Conservation (phyloP, 2,329 filamentous ascomycete species). For the Arachnomyces sp. region DNA sequence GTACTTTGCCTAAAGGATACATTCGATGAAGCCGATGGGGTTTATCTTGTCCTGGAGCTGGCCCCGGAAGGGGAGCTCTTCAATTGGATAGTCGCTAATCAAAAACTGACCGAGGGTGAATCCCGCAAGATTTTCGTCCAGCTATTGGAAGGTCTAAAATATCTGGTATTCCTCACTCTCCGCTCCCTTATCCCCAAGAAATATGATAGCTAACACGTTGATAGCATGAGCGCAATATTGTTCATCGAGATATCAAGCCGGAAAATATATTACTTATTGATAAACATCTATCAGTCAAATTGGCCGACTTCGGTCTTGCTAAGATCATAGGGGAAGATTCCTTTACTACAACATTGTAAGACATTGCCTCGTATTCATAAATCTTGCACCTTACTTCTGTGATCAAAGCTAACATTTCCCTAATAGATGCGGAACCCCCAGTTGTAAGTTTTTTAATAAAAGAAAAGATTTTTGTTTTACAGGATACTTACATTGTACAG, state of each 20-base stretch:
- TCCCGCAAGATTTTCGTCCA: slow-evolving; percentile 82
- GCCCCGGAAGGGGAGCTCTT: slow-evolving; percentile 91
- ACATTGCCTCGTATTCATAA: slow-evolving; percentile 10
- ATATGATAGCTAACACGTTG: slow-evolving; percentile 8
- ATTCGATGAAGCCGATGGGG: slow-evolving; percentile 82
- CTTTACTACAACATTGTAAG: slow-evolving; percentile 84
- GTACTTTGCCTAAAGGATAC: slow-evolving; percentile 90
- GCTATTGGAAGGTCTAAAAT: slow-evolving; percentile 88
- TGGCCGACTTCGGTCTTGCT: slow-evolving; percentile 92
- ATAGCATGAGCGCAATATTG: slow-evolving; percentile 92
- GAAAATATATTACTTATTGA: slow-evolving; percentile 91
- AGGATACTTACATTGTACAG: slow-evolving; percentile 27
- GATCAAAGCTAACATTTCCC: slow-evolving; percentile 16
- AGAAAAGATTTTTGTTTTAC: neutral
- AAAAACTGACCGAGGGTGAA: slow-evolving; percentile 78
- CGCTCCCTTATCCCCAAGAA: neutral
- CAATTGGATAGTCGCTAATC: slow-evolving; percentile 86
- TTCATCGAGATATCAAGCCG: slow-evolving; percentile 95
- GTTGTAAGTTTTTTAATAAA: slow-evolving; percentile 49
- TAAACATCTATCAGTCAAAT: slow-evolving; percentile 75
- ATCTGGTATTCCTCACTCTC: slow-evolving; percentile 60
- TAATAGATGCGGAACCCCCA: slow-evolving; percentile 74
- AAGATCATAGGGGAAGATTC: slow-evolving; percentile 99
- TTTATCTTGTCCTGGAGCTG: slow-evolving; percentile 86
- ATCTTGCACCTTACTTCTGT: too few relatives aligned